Evolutionary conservation across 148 eudicot species (phyloP).

Genomic region (Drosera capensis): DNA sequence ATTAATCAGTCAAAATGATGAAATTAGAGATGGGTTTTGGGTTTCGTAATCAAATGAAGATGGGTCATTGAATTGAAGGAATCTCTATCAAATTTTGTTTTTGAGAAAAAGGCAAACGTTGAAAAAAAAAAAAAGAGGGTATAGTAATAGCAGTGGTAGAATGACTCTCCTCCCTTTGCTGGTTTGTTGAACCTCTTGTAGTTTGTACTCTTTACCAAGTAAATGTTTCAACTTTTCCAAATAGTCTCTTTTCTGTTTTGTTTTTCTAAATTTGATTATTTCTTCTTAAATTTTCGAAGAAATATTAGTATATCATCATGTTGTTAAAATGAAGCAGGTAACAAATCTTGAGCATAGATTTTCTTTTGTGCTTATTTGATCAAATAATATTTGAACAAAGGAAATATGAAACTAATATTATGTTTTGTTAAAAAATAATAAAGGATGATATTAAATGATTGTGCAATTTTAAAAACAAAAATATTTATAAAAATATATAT

Average conservation of each 20-base stretch:
- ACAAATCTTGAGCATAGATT: too few species aligned
- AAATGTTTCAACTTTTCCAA: slow-evolving; percentile 56
- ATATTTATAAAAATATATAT: too few species aligned
- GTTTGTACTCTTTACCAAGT: slow-evolving; percentile 37
- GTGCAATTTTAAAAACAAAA: too few species aligned
- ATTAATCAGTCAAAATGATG: slow-evolving; percentile 16
- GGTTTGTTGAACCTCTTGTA: slow-evolving; percentile 28
- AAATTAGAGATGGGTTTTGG: slow-evolving; percentile 20
- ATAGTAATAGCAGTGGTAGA: slow-evolving; percentile 24
- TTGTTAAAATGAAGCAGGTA: too few species aligned
- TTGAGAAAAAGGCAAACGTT: slow-evolving; percentile 61
- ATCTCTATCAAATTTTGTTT: slow-evolving; percentile 5
- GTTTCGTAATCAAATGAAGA: slow-evolving; percentile 21
- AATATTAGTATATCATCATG: too few species aligned
- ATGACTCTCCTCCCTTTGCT: slow-evolving; percentile 31
- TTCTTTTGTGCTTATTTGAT: too few species aligned
- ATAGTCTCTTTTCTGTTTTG: slow-evolving; percentile 11
- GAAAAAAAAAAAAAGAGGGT: slow-evolving; percentile 33
- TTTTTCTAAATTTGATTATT: too few species aligned
- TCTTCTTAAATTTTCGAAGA: too few species aligned
- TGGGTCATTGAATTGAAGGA: slow-evolving; percentile 1
- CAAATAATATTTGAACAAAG: too few species aligned
- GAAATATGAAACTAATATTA: too few species aligned
- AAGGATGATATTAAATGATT: too few species aligned
- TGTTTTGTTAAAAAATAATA: too few species aligned